Conservation (phyloP, 306 rosid genomes). For the Leucaena leucocephala region DNA sequence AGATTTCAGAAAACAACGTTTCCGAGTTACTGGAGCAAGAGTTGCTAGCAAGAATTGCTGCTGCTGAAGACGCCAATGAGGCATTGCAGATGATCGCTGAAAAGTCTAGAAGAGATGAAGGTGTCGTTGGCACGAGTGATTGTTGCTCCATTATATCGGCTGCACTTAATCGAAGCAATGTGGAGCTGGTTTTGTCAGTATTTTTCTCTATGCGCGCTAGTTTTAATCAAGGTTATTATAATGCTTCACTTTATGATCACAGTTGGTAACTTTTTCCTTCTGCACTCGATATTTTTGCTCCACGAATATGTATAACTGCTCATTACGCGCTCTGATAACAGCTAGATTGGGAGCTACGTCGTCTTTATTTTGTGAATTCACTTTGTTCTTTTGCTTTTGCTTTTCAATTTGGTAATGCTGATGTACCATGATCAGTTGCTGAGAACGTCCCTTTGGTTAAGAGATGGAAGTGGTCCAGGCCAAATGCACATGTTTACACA, state of each 20-base stretch:
- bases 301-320: neutral
- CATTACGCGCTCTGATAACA: neutral
- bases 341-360: neutral
- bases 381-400: neutral
- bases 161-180: constrained; percentile 69
- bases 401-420: constrained; percentile 17
- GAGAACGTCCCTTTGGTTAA: constrained; percentile 54
- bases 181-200: constrained; percentile 74
- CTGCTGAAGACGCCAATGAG: constrained; percentile 57
- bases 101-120: constrained; percentile 37
- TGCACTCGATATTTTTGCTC: neutral
- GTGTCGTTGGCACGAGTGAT: constrained; percentile 58
- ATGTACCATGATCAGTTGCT: constrained; percentile 47
- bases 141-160: constrained; percentile 65
- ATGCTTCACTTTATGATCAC: neutral
- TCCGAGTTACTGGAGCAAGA: constrained; percentile 46
- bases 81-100: constrained; percentile 60
- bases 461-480: constrained; percentile 93
- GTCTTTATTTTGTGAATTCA: neutral
- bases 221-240: constrained; percentile 55
- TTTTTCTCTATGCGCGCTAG: constrained; percentile 86
- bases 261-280: neutral
- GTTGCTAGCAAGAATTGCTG: constrained; percentile 35
- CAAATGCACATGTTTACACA: constrained; percentile 54
- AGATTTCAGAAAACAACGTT: constrained; percentile 41